Evolutionary conservation across 352 stramenopile species (phyloP), one percentile per base, ranked within the genome.

Genomic region (Pythium insidiosum): DNA sequence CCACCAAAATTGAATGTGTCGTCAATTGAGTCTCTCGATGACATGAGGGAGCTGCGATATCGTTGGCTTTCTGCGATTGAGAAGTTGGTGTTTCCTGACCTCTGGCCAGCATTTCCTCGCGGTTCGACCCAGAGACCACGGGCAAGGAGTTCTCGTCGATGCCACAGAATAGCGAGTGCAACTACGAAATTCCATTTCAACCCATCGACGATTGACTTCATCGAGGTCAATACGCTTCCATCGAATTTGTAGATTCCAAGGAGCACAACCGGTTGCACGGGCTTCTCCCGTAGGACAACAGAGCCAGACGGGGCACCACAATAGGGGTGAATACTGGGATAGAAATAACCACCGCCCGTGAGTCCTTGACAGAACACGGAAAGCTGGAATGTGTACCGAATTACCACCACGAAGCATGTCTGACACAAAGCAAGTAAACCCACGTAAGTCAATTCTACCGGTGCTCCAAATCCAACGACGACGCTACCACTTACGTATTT

Each of bases 181-280:
- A 92, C 66, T 47, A 88, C 86, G 31, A 94, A 91, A 41, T 90
- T 61, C 82, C 82, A 94, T 50, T 91, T 75, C 10, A 94, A 47
- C 11, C 82, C 82, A 21, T 61, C 53, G 20, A 84, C 84, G 16
- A 87, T 77, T 0, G 63, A 58, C n/a, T 69, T 38, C 11, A 84
- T 73, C 5, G 35, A 38, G 16, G 13, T 15, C 16, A 59, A 21
- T 19, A 72, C 68, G 33, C 61, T 63, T 0, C 79, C 82, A 31
- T 94, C 79, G 21, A 89, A 92, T 52, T 94, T 94, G 61, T 89
- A 94, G 22, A 94, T 43, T 2, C 82, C 82, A 38, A 92, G 57
- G n/a, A 92, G 43, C 10, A 92, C 75, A 18, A 87, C 72, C 0
- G 75, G 71, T 40, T 92, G 82, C 25, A 94, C 83, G 10, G 76